Evolutionary conservation across 345 rosid species (phyloP).

Genomic region (Citrus inodora): DNA sequence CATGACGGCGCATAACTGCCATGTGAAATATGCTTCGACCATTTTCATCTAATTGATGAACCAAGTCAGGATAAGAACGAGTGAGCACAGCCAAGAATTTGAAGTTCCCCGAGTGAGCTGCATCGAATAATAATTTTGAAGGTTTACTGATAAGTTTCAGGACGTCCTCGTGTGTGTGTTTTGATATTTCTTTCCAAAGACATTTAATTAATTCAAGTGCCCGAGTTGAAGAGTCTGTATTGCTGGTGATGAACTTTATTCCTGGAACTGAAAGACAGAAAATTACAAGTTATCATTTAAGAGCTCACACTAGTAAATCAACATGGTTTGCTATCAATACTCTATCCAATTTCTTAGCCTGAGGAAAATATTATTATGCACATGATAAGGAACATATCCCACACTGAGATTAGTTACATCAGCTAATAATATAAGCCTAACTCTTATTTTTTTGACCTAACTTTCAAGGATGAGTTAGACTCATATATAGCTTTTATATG

Average conservation of each 20-base stretch:
- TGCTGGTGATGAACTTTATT: too few species aligned
- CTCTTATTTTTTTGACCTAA: too few species aligned
- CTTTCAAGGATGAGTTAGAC: too few species aligned
- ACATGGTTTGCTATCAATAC: accelerated
- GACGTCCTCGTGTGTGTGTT: too few species aligned
- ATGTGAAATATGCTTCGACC: conserved; percentile 29
- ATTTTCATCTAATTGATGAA: conserved; percentile 29
- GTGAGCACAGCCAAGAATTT: conserved; percentile 28
- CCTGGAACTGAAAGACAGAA: neutral
- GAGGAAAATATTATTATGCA: too few species aligned
- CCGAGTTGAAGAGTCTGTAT: neutral
- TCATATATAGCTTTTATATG: too few species aligned
- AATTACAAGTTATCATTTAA: neutral
- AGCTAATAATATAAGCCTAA: too few species aligned
- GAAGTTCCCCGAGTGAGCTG: conserved; percentile 32
- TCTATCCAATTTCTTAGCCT: neutral
- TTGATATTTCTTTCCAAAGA: neutral
- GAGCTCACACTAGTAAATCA: neutral
- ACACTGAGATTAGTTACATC: too few species aligned
- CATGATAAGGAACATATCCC: too few species aligned
- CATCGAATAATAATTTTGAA: conserved; percentile 29
- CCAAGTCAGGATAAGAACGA: conserved; percentile 25
- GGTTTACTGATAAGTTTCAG: conserved; percentile 5
- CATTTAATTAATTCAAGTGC: neutral
- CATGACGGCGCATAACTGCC: conserved; percentile 32